Evolutionary conservation across 164 flowering plant species (phyloP), one percentile per base, ranked within the genome.

Genomic region (Vitis rotundifolia): DNA sequence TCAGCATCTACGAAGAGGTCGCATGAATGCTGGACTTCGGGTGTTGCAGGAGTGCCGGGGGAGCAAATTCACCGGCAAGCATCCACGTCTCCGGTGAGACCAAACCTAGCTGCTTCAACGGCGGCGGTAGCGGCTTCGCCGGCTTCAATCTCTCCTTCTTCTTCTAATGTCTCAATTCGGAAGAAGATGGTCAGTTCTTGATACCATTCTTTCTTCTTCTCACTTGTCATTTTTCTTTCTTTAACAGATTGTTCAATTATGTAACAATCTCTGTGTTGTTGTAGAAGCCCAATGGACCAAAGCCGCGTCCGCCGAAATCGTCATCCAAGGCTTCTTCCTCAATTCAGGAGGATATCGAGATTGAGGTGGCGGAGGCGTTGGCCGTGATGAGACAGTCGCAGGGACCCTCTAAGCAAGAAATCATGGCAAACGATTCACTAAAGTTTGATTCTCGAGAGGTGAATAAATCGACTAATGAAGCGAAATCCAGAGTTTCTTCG

Each of bases 331-430:
- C 86, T 0, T 64, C 92, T 0, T 81, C 97, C 0, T 75, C 90
- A 1, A 80, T 77, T 75, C 97, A 85, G 49, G 97, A 92, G 22
- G 99, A 93, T 74, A 90, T 96, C 50, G 98, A 96, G 84, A 86
- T 96, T 54, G 98, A 96, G 79, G 89, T 96, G 15, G 98, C 99
- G 0, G 97, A 96, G 82, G 98, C 93, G 13, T 74, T 95, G 70
- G 92, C 85, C 67, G 99, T 95, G 86, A 85, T 77, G 91, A 88
- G 86, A 75, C 96, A 90, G 71, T 83, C 95, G 9, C 92, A 88
- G 61, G 82, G 76, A 9, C 84, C 94, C 16, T 61, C 91, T 0
- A 91, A 84, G 81, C 89, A 75, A 60, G 97, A 91, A 64, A 44
- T 26, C 18, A 14, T 52, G 2, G 68, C 58, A 9, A 78, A 49